Percentiles rank a stretch among this genome's conserved stretches.
These are phyloP conservation scores for Phragmites australis DNA, from an alignment of 176 grass and related monocot species.

Conservation along the genomic window DNA sequence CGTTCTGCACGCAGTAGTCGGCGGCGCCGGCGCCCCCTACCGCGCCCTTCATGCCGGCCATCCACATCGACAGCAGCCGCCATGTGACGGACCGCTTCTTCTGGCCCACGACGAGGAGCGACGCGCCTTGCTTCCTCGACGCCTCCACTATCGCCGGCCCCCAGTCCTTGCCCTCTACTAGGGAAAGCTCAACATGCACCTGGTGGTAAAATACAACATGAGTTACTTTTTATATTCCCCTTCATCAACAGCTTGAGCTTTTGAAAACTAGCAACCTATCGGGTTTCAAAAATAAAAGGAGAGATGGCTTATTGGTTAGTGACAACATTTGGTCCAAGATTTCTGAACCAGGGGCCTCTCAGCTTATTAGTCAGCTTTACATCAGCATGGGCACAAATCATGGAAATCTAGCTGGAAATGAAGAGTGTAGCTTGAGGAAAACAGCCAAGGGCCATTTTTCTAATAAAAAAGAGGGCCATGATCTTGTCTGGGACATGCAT, in stretches of 20 bases:
- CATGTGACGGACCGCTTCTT: constrained; percentile 61
- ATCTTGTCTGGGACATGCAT: constrained; percentile 32
- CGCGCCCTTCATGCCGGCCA: not conserved
- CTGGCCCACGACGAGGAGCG: constrained; percentile 75
- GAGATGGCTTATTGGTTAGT: not conserved
- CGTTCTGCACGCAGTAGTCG: constrained; percentile 78
- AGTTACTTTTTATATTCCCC: not conserved
- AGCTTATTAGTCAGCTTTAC: no score
- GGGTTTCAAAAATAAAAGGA: not conserved
- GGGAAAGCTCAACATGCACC: constrained; percentile 53
- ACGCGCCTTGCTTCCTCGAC: constrained; percentile 51
- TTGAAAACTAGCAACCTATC: no score
- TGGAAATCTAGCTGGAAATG: constrained; percentile 17
- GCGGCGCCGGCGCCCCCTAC: not conserved
- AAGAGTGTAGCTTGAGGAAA: not conserved
- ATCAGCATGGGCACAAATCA: not conserved
- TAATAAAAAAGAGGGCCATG: constrained; percentile 24
- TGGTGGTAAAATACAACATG: not conserved
- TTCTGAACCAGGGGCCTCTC: no score
- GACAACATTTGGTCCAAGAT: not conserved
- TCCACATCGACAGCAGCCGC: constrained; percentile 65
- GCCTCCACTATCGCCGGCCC: constrained; percentile 71
- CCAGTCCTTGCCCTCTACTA: constrained; percentile 54
- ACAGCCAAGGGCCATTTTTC: not conserved
- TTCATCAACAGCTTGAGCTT: no score